Conservation (phyloP, 305 asterid species). For the Solanum hybrid region DNA sequence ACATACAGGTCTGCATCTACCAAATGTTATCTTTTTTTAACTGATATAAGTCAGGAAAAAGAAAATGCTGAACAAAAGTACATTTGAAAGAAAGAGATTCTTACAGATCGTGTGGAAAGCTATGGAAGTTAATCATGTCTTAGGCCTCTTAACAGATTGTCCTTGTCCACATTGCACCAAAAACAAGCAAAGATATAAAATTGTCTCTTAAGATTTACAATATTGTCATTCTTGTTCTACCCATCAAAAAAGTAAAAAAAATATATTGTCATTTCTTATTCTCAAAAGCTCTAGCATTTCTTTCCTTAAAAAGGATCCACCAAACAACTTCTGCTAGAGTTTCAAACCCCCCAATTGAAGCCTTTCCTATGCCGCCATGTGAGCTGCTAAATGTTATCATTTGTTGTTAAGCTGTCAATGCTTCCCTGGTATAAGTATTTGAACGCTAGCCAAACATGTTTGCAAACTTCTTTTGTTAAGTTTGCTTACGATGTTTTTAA, state of each 20-base stretch:
- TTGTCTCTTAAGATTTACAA: neutral
- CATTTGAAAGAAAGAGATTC: neutral
- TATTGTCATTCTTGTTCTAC: neutral
- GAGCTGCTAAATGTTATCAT: neutral
- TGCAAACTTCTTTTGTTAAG: neutral
- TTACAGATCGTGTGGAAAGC: neutral
- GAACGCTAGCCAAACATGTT: neutral
- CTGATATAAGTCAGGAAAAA: neutral
- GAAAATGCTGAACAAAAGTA: neutral
- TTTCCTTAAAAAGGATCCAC: neutral
- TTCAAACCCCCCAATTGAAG: neutral
- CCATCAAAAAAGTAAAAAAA: neutral
- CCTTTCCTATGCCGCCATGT: neutral
- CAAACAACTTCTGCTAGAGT: neutral
- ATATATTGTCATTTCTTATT: neutral
- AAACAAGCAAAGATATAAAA: neutral
- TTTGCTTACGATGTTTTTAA: neutral
- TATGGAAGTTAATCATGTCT: neutral
- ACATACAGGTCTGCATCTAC: constrained; percentile 21
- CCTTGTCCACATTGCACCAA: neutral
- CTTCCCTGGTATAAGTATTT: neutral
- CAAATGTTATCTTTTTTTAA: neutral
- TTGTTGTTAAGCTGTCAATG: neutral
- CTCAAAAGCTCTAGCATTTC: neutral
- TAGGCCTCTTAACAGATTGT: neutral